Evolutionary conservation across 768 basidiomycete genomes (phyloP).

Genomic region (Pisolithus marmoratus): DNA sequence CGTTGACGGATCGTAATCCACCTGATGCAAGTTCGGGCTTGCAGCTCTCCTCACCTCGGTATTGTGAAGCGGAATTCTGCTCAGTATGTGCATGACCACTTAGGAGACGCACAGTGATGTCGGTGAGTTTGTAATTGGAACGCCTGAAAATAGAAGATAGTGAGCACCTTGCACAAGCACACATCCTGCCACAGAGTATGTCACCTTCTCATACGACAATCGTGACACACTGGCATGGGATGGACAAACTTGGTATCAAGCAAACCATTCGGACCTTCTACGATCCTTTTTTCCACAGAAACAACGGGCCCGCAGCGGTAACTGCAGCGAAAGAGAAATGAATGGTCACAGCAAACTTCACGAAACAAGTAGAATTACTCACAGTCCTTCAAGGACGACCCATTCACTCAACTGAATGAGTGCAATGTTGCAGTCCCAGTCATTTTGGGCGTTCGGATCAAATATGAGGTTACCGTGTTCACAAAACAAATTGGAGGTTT

Average conservation of each 20-base stretch:
- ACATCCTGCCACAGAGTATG: conserved; percentile 5
- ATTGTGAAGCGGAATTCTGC: conserved; percentile 15
- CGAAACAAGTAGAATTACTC: conserved; percentile 23
- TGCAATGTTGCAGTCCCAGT: conserved; percentile 51
- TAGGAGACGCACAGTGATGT: conserved; percentile 53
- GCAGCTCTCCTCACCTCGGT: conserved; percentile 23
- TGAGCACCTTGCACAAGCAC: conserved; percentile 11
- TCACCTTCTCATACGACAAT: conserved; percentile 57
- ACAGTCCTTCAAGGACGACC: conserved; percentile 56
- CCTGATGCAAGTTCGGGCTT: conserved; percentile 17
- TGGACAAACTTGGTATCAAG: conserved; percentile 37
- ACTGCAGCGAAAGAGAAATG: conserved; percentile 29
- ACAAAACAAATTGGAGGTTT: conserved; percentile 63
- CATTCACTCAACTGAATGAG: conserved; percentile 62
- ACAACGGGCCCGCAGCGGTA: conserved; percentile 56
- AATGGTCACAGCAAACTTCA: conserved; percentile 6
- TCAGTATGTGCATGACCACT: conserved; percentile 27
- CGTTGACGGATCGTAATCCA: conserved; percentile 33
- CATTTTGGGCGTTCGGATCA: conserved; percentile 58
- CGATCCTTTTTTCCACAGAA: conserved; percentile 34
- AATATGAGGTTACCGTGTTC: conserved; percentile 56
- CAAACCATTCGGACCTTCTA: conserved; percentile 22
- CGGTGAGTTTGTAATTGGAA: conserved; percentile 50
- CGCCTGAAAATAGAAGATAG: conserved; percentile 18
- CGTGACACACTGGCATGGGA: conserved; percentile 50